A percentile compares a stretch with the other conserved stretches of the same genome.
phyloP scores from a whole-genome alignment of 441 rosid species.

The Gossypium schwendimanii region DNA sequence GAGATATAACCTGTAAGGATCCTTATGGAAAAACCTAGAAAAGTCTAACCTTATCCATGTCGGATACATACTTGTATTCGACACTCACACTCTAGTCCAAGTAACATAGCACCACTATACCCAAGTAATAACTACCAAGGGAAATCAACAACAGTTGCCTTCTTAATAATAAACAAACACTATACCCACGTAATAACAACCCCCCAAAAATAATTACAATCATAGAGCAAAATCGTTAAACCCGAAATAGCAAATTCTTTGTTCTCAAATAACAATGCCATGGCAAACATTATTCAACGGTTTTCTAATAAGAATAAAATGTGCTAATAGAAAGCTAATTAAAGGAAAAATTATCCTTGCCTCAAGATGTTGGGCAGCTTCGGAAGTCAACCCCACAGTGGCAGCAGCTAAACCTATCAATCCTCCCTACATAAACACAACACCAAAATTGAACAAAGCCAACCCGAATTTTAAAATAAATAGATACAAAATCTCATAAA shows the following conservation, averaged over 20 bases:
- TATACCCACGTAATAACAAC: neutral
- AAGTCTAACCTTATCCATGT: too few species aligned
- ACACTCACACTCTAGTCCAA: too few species aligned
- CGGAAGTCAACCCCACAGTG: slow-evolving; percentile 84
- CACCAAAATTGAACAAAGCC: neutral
- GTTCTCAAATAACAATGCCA: neutral
- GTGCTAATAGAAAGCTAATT: neutral
- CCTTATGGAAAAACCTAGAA: too few species aligned
- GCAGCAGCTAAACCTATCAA: slow-evolving; percentile 98
- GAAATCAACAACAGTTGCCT: neutral
- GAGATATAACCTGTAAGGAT: too few species aligned
- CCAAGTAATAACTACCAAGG: neutral
- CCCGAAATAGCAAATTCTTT: neutral
- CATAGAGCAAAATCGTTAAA: neutral
- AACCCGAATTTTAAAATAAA: neutral
- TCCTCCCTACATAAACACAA: slow-evolving; percentile 59
- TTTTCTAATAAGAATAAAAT: neutral
- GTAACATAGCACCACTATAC: too few species aligned
- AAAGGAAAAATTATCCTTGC: slow-evolving; percentile 27
- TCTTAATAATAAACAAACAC: neutral
- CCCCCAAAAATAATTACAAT: neutral
- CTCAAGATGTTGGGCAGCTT: slow-evolving; percentile 97
- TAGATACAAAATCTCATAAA: slow-evolving; percentile 3
- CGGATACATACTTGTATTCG: too few species aligned
- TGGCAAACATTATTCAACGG: neutral